Evolutionary conservation across 352 stramenopile genomes (phyloP).

Genomic region (Phytophthora fragariaefolia): DNA sequence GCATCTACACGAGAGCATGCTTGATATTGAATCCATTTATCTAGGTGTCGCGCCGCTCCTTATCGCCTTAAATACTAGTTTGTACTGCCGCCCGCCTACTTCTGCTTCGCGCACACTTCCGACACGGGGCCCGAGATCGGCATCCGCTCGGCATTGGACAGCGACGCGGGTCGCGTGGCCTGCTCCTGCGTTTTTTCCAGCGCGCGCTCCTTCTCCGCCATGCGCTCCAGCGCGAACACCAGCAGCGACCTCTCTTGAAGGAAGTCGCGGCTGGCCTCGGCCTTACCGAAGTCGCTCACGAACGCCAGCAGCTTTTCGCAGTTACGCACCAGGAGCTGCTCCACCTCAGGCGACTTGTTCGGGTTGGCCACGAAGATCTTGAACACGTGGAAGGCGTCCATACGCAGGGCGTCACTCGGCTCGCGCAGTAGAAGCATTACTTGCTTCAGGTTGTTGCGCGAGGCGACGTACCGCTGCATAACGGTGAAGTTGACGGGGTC

Average conservation of each 20-base stretch:
- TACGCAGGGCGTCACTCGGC: conserved; percentile 74
- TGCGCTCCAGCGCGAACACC: conserved; percentile 72
- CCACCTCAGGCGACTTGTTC: conserved; percentile 78
- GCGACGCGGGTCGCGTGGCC: conserved; percentile 46
- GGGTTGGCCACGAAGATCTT: conserved; percentile 91
- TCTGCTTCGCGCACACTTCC: conserved; percentile 45
- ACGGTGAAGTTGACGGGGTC: conserved; percentile 79
- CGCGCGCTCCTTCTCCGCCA: conserved; percentile 48
- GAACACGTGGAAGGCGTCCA: conserved; percentile 89
- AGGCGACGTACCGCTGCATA: conserved; percentile 82
- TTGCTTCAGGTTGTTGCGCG: conserved; percentile 72
- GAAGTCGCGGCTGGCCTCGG: conserved; percentile 76
- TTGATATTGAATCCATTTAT: conserved; percentile 22
- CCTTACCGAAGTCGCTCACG: conserved; percentile 79
- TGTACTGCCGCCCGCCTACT: conserved; percentile 36
- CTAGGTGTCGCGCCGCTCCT: conserved; percentile 14
- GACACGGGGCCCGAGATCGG: conserved; percentile 42
- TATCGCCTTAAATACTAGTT: conserved; percentile 45
- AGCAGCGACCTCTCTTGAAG: conserved; percentile 77
- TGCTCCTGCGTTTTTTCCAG: conserved; percentile 32
- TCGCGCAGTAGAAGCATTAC: conserved; percentile 82
- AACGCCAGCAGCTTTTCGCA: conserved; percentile 80
- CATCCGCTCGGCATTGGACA: conserved; percentile 44
- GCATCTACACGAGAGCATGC: conserved; percentile 4
- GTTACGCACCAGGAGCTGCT: conserved; percentile 77